Conservation (phyloP, 257 asterid species). For the Capsicum rhomboideum region DNA sequence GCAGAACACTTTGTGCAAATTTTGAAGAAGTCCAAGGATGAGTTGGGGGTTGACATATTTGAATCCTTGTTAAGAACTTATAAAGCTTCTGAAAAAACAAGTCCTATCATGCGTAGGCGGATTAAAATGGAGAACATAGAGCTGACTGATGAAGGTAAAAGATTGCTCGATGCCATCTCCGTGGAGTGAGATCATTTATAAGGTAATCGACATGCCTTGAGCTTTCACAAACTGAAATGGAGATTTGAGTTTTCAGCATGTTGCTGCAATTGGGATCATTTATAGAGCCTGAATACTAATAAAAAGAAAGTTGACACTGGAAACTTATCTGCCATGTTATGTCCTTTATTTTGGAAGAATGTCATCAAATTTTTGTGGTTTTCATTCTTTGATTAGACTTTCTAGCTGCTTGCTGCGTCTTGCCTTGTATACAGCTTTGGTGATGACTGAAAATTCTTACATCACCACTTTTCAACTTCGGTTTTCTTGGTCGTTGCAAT, state of each 20-base stretch:
- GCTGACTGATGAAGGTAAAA: constrained; percentile 63
- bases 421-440: too few relatives aligned
- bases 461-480: too few relatives aligned
- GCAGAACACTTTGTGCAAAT: constrained; percentile 59
- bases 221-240: background rate
- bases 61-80: constrained; percentile 70
- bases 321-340: too few relatives aligned
- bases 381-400: too few relatives aligned
- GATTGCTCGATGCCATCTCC: constrained; percentile 45
- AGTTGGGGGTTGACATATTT: constrained; percentile 36
- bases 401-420: too few relatives aligned
- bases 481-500: too few relatives aligned
- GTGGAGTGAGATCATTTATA: constrained; percentile 30
- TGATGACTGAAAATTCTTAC: too few relatives aligned
- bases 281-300: too few relatives aligned
- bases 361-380: too few relatives aligned
- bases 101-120: constrained; percentile 50
- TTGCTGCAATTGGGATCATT: background rate
- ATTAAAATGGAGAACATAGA: constrained; percentile 83
- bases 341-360: too few relatives aligned
- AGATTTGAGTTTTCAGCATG: background rate
- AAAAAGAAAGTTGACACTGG: too few relatives aligned
- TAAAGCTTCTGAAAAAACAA: constrained; percentile 63
- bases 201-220: background rate
- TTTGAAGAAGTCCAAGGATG: constrained; percentile 45